Base-by-base conservation (phyloP, 1,284 basidiomycete genomes). In the Cystobasidium pallidum region DNA sequence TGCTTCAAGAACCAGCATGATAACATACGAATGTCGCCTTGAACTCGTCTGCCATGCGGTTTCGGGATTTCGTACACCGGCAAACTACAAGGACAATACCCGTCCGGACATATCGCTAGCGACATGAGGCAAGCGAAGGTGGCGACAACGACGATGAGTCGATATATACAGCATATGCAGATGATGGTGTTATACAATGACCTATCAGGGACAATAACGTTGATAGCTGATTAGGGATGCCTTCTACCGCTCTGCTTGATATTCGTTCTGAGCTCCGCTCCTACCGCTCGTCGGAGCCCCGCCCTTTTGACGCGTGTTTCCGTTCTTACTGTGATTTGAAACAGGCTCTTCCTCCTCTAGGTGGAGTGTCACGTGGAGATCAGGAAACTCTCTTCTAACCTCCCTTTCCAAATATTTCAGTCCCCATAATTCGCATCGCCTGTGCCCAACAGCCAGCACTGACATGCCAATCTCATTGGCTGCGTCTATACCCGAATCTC, bases 381-480 rank as follows among this genome's bases (percentile, higher is more conserved):
- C n/a, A 32, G 49, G 59, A 45, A 63, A 64, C 2, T 32, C 41
- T 26, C 34, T 39, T 26, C 52, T 58, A 17, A 28, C 21, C 26
- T 51, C 21, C 21, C 34, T 36, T 21, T 63, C 36, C 3, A 71
- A 19, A 39, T 71, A 58, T 39, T 47, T 41, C 61, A 71, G 24
- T 26, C 68, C 68, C 68, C 68, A 71, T 10, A 55, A 17, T 39
- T 71, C 68, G 43, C 68, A 71, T 47, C 68, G 24, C 36, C 45
- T 49, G 34, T 71, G 68, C n/a, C 68, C 68, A 2, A 71, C 68
- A 13, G 68, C 68, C 13, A 64, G 21, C 26, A 71, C 47, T 24
- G 45, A 63, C 34, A 71, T 49, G 15, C 61, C 68, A 21, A 19
- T 15, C 15, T 21, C 30, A 28, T 19, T 54, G 10, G 68, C 68